Conservation (phyloP, 2,329 filamentous ascomycete species). For the Aspergillus sp. region DNA sequence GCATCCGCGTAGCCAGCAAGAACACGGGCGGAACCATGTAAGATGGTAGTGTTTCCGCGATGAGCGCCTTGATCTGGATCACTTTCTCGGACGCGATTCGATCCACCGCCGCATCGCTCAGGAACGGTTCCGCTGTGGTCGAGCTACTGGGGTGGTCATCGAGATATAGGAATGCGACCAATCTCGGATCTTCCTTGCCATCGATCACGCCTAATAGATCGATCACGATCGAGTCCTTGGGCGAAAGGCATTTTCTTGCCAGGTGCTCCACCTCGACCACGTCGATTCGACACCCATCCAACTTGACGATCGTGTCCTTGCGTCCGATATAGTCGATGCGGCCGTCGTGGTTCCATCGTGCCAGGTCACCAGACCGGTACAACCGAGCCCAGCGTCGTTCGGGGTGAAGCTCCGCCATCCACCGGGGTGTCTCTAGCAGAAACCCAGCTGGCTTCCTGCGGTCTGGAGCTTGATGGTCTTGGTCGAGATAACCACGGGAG, state of each 20-base stretch:
- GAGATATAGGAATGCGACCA: constrained; percentile 12
- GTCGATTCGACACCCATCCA: constrained; percentile 17
- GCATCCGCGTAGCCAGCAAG: constrained; percentile 12
- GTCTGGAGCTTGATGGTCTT: constrained; percentile 6
- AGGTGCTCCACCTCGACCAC: constrained; percentile 16
- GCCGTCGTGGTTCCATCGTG: constrained; percentile 15
- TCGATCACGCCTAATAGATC: constrained; percentile 14
- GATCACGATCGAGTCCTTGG: constrained; percentile 9
- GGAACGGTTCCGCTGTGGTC: constrained; percentile 10
- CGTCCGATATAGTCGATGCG: constrained; percentile 19
- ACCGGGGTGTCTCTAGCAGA: constrained; percentile 6
- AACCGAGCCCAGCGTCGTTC: constrained; percentile 8
- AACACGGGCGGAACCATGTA: constrained; percentile 16
- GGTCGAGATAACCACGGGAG: constrained; percentile 18
- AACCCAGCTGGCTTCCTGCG: constrained; percentile 8
- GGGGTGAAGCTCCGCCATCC: constrained; percentile 11
- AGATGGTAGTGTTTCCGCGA: constrained; percentile 8
- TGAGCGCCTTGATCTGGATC: constrained; percentile 4
- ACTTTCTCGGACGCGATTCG: constrained; percentile 1
- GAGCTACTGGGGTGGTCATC: constrained; percentile 8
- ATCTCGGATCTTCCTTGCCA: constrained; percentile 9
- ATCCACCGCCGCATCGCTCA: constrained; percentile 3
- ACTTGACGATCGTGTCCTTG: constrained; percentile 20
- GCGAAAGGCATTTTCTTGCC: constrained; percentile 4
- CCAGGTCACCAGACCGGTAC: constrained; percentile 20